Percentiles rank a stretch among this genome's conserved stretches.
These are phyloP conservation scores for Acanthamoeba rhysodes DNA, from an alignment of 208 protist species.

Conservation along the genomic window DNA sequence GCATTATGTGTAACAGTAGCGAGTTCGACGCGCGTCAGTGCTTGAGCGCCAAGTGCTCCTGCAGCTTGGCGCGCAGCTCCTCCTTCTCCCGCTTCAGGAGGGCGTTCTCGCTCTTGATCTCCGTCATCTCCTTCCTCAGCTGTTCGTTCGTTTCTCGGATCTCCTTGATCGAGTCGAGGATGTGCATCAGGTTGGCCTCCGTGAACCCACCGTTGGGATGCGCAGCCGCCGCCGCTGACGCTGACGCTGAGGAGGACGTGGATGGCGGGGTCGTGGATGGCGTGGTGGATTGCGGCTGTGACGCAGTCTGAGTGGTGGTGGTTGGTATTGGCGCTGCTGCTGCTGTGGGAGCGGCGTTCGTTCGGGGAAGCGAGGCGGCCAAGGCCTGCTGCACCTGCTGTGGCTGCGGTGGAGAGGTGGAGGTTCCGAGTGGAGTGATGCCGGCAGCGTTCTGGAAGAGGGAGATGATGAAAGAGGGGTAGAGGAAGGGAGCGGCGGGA, in stretches of 20 bases:
- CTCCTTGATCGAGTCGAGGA: slow-evolving; percentile 55
- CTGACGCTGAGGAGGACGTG: neutral
- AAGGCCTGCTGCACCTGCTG: neutral
- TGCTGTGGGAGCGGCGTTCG: neutral
- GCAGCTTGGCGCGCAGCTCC: slow-evolving; percentile 43
- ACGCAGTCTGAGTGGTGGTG: neutral
- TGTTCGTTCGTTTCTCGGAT: slow-evolving; percentile 67
- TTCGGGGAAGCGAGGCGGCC: neutral
- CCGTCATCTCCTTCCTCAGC: slow-evolving; percentile 27
- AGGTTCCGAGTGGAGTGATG: neutral
- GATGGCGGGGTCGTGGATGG: neutral
- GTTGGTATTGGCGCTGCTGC: neutral
- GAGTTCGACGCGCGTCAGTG: neutral
- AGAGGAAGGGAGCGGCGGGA: slow-evolving; percentile 11
- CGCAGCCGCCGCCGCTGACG: neutral
- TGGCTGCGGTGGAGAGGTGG: neutral
- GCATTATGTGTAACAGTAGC: no score
- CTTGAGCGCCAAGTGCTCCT: slow-evolving; percentile 39
- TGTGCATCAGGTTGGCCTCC: slow-evolving; percentile 47
- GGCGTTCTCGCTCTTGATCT: slow-evolving; percentile 60
- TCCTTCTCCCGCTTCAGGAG: slow-evolving; percentile 57
- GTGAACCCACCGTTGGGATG: slow-evolving; percentile 13
- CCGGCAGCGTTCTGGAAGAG: slow-evolving; percentile 56
- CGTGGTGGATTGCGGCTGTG: neutral
- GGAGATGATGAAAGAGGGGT: slow-evolving; percentile 61